Conservation (phyloP, 345 rosid genomes). For the Ceriops decandra region DNA sequence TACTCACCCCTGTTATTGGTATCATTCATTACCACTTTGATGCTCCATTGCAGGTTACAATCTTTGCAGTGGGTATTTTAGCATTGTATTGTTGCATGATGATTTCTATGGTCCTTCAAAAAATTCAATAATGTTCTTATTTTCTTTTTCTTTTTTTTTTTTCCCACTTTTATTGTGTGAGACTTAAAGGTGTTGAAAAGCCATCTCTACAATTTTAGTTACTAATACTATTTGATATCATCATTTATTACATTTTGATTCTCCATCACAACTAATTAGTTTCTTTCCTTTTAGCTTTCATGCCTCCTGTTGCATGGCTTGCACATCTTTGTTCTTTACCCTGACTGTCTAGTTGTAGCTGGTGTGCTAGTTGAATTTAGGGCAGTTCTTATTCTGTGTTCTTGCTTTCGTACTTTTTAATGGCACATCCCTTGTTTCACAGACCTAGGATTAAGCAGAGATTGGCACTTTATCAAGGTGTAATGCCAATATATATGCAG, state of each 20-base stretch:
- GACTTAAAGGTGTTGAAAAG: too few species aligned
- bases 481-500: constrained; percentile 75
- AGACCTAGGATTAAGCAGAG: constrained; percentile 93
- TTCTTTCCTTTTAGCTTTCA: neutral
- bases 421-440: constrained; percentile 19
- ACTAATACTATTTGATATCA: too few species aligned
- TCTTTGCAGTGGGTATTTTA: too few species aligned
- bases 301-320: too few species aligned
- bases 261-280: neutral
- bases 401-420: neutral
- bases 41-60: neutral
- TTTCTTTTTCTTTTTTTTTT: too few species aligned
- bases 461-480: constrained; percentile 83
- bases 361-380: neutral
- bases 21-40: neutral
- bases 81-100: too few species aligned
- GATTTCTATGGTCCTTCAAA: too few species aligned
- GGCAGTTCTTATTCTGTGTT: neutral
- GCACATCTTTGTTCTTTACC: neutral
- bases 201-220: too few species aligned
- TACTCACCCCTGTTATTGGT: too few species aligned
- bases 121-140: too few species aligned
- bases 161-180: too few species aligned
- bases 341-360: constrained; percentile 10
- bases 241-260: neutral